Evolutionary conservation across 2,329 filamentous ascomycete genomes (phyloP).

Genomic region (Ceratocystis harringtonii): DNA sequence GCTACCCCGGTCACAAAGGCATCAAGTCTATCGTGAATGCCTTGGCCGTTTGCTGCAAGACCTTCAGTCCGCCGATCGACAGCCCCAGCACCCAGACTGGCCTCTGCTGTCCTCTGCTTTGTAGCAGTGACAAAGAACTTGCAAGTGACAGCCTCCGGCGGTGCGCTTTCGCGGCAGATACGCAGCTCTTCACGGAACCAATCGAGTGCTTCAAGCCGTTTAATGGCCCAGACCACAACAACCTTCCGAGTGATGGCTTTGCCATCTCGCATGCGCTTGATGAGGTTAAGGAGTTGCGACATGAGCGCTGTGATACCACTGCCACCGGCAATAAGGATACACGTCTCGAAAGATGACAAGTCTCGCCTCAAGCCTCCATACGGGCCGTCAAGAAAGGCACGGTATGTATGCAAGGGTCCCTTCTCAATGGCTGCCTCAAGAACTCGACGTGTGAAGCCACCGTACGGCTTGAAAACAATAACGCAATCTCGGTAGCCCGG

Average conservation of each 20-base stretch:
- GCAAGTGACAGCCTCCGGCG: constrained; percentile 75
- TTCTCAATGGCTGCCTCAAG: constrained; percentile 71
- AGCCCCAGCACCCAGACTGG: constrained; percentile 23
- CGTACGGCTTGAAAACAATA: constrained; percentile 80
- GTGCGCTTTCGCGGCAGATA: constrained; percentile 79
- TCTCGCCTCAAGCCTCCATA: constrained; percentile 90
- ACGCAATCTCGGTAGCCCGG: constrained; percentile 78
- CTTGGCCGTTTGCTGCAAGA: constrained; percentile 49
- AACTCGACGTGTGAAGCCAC: constrained; percentile 76
- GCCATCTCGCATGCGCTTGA: constrained; percentile 88
- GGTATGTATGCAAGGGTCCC: constrained; percentile 80
- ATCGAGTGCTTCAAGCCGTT: constrained; percentile 82
- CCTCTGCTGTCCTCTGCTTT: constrained; percentile 26
- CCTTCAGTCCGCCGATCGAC: constrained; percentile 20
- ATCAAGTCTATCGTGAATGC: constrained; percentile 76
- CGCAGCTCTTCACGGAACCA: constrained; percentile 94
- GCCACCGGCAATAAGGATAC: constrained; percentile 82
- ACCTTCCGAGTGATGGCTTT: constrained; percentile 86
- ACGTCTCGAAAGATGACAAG: constrained; percentile 82
- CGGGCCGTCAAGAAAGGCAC: constrained; percentile 82
- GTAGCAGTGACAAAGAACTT: constrained; percentile 87
- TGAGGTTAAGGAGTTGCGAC: constrained; percentile 80
- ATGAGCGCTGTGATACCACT: constrained; percentile 90
- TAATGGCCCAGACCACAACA: constrained; percentile 86
- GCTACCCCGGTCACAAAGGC: constrained; percentile 77